phyloP scores from a whole-genome alignment of 306 rosid species.

The Vicia villosa region DNA sequence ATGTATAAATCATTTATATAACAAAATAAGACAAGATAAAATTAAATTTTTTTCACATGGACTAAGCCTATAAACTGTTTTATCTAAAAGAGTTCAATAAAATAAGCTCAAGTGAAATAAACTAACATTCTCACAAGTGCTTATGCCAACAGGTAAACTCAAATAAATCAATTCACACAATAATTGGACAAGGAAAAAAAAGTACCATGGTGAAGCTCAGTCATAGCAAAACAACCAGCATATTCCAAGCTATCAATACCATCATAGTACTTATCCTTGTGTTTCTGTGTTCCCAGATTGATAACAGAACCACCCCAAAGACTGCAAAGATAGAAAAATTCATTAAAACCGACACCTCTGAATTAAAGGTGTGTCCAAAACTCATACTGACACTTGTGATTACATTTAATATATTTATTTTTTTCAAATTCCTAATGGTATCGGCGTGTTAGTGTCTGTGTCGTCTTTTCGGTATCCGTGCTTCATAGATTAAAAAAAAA shows the following conservation, averaged over 20 bases:
- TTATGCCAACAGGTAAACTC: not conserved
- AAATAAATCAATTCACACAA: not conserved
- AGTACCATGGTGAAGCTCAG: slow-evolving; percentile 92
- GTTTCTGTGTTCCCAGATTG: slow-evolving; percentile 92
- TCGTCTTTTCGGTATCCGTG: no score
- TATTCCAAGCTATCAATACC: slow-evolving; percentile 86
- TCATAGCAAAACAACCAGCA: slow-evolving; percentile 97
- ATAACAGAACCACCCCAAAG: slow-evolving; percentile 97
- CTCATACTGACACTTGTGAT: no score
- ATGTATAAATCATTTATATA: not conserved
- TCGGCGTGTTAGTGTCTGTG: no score
- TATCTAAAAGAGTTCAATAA: not conserved
- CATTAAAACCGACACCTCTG: not conserved
- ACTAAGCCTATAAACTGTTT: no score
- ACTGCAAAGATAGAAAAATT: slow-evolving; percentile 43
- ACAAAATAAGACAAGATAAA: not conserved
- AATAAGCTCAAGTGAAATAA: not conserved
- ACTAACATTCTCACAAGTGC: not conserved
- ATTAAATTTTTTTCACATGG: not conserved
- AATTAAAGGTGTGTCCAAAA: no score
- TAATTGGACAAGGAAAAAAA: not conserved
- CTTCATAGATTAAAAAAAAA: not conserved
- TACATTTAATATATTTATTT: no score
- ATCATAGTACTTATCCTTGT: slow-evolving; percentile 81
- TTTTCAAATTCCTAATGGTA: no score